Evolutionary conservation across 2,329 filamentous ascomycete species (phyloP).

Genomic region (Cytospora paraplurivora): DNA sequence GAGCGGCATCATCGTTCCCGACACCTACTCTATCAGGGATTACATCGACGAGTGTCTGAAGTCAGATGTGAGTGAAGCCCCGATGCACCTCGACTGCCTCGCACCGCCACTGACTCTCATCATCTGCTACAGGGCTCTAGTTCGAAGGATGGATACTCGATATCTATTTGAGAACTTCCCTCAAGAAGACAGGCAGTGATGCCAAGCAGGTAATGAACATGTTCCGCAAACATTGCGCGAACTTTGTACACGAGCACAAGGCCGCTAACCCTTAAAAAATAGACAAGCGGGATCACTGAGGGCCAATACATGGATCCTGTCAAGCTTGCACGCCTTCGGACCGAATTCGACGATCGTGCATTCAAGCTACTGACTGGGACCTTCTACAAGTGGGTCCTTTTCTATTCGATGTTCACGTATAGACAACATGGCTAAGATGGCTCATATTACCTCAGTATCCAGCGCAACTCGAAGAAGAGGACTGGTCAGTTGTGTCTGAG

Average conservation of each 20-base stretch:
- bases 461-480: background rate
- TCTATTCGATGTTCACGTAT: background rate
- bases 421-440: background rate
- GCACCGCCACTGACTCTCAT: background rate
- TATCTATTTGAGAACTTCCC: background rate
- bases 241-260: fast-evolving
- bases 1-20: background rate
- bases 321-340: background rate
- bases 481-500: slow-evolving; percentile 1
- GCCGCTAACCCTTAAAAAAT: background rate
- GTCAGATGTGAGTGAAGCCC: background rate
- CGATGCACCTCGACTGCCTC: background rate
- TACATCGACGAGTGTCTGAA: slow-evolving; percentile 2
- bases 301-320: background rate
- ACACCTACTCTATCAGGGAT: background rate
- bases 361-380: slow-evolving; percentile 4
- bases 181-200: background rate
- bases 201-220: background rate
- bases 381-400: background rate
- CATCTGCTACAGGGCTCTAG: background rate
- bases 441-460: background rate
- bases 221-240: background rate
- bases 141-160: background rate
- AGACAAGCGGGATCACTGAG: background rate
- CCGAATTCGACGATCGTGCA: slow-evolving; percentile 1